Evolutionary conservation across 805 yeast species (phyloP).

Genomic region (Candida krabiensis): DNA sequence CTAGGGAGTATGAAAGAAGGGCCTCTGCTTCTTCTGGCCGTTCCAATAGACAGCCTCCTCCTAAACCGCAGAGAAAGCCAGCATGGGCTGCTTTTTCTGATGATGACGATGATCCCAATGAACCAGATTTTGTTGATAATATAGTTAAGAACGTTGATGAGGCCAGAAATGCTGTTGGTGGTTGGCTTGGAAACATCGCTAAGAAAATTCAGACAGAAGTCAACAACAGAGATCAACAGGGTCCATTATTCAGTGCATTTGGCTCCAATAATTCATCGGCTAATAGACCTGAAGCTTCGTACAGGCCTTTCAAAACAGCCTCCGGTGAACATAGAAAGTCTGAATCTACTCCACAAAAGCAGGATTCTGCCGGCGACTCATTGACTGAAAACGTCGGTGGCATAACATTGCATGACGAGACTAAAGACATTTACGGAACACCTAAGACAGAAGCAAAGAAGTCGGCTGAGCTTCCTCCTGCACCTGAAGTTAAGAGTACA

Average conservation of each 20-base stretch:
- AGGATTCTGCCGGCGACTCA: constrained; percentile 30
- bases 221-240: constrained; percentile 23
- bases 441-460: constrained; percentile 23
- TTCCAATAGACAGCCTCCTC: constrained; percentile 14
- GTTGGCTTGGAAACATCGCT: constrained; percentile 73
- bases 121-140: constrained; percentile 54
- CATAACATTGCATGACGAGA: constrained; percentile 25
- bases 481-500: constrained; percentile 1
- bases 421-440: constrained; percentile 23
- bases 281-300: constrained; percentile 1
- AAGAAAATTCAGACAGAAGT: constrained; percentile 40
- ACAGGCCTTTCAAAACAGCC: constrained; percentile 3
- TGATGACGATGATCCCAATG: constrained; percentile 37
- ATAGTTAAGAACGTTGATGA: constrained; percentile 78
- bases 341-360: constrained; percentile 14
- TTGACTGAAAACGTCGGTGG: constrained; percentile 26
- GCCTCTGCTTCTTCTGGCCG: constrained; percentile 9
- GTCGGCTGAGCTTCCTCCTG: constrained; percentile 12
- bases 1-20: constrained; percentile 55
- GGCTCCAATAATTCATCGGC: constrained; percentile 17
- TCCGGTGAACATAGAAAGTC: constrained; percentile 6
- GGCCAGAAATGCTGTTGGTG: constrained; percentile 70
- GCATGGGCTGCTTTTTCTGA: constrained; percentile 19
- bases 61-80: constrained; percentile 30
- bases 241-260: constrained; percentile 33